Conservation (phyloP, 148 eudicot species). For the Bassia scoparia region DNA sequence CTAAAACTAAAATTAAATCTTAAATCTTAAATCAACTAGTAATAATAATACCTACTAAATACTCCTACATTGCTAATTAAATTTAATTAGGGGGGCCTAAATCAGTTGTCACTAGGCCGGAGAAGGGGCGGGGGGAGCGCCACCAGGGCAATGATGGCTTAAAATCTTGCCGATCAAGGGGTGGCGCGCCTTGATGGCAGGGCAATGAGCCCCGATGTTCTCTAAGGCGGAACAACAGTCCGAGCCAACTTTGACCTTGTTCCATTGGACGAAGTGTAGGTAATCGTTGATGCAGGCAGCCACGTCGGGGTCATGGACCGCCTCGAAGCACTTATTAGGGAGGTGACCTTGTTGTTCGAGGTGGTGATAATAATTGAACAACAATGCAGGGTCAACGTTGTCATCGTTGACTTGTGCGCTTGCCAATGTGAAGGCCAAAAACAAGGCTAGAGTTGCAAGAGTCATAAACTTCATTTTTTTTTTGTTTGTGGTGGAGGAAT, state of each 20-base stretch:
- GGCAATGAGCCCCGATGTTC: not conserved
- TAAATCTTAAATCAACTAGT: too few relatives aligned
- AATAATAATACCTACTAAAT: not conserved
- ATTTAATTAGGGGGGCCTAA: too few relatives aligned
- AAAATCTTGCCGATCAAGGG: not conserved
- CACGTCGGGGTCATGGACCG: not conserved
- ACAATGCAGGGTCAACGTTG: too few relatives aligned
- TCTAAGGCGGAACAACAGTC: conserved; percentile 7
- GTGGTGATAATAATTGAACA: too few relatives aligned
- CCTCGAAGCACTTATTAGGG: conserved; percentile 1
- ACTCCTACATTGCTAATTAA: not conserved
- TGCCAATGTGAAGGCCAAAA: too few relatives aligned
- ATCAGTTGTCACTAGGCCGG: too few relatives aligned
- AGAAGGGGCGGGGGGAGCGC: conserved; percentile 1
- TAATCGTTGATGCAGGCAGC: not conserved
- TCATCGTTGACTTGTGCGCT: too few relatives aligned
- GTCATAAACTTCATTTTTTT: too few relatives aligned
- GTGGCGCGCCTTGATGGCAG: not conserved
- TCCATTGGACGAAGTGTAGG: not conserved
- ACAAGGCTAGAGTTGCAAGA: too few relatives aligned
- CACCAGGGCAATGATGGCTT: not conserved
- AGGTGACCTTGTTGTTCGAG: too few relatives aligned
- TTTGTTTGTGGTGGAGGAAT: too few relatives aligned
- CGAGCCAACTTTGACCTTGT: not conserved
- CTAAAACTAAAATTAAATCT: not conserved